Evolutionary conservation across 2,329 filamentous ascomycete species (phyloP).

Genomic region (Aspergillus awamori): DNA sequence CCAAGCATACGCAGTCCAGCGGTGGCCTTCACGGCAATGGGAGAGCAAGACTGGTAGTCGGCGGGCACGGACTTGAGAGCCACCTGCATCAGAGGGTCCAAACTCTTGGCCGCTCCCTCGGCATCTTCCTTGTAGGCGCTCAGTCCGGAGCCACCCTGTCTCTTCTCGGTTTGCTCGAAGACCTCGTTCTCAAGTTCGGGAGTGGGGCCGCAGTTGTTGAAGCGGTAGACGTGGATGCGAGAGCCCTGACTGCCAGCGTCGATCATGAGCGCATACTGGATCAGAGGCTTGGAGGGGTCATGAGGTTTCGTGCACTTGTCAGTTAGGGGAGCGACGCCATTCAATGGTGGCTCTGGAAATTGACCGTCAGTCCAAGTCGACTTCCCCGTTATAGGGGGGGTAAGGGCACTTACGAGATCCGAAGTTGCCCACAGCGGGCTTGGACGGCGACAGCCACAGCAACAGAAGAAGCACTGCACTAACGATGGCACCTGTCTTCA

Average conservation of each 20-base stretch:
- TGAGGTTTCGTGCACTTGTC: constrained; percentile 79
- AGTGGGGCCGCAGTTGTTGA: constrained; percentile 97
- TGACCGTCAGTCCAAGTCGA: constrained; percentile 5
- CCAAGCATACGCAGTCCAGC: constrained; percentile 90
- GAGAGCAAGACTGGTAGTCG: constrained; percentile 86
- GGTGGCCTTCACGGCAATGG: constrained; percentile 96
- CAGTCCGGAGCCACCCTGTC: constrained; percentile 74
- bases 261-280: constrained; percentile 98
- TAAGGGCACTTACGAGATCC: constrained; percentile 26
- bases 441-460: constrained; percentile 55
- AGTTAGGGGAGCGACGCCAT: constrained; percentile 56
- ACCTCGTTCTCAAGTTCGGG: constrained; percentile 90
- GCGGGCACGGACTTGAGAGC: constrained; percentile 85
- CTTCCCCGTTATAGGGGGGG: neutral
- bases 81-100: constrained; percentile 84
- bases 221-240: constrained; percentile 97
- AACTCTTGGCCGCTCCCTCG: constrained; percentile 81
- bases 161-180: constrained; percentile 91
- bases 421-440: constrained; percentile 28
- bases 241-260: constrained; percentile 97
- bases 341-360: constrained; percentile 28
- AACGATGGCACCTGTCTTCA: constrained; percentile 65
- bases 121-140: constrained; percentile 87
- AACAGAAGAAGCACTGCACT: constrained; percentile 61
- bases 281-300: constrained; percentile 86